Conservation (phyloP, 305 asterid species). For the Petunia hybrid region DNA sequence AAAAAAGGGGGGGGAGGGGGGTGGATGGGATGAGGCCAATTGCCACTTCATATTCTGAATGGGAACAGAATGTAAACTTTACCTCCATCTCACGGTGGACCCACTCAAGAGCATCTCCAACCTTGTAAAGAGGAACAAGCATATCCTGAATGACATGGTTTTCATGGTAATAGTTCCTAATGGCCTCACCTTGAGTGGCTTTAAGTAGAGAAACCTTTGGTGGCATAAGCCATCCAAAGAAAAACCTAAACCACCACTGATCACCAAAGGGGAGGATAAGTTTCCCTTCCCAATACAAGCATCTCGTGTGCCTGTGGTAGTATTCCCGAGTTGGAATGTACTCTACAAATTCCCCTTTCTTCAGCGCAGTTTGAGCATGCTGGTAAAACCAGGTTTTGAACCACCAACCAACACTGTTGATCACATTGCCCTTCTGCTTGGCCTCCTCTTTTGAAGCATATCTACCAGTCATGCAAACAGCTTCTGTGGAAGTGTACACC, state of each 20-base stretch:
- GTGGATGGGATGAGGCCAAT: background rate
- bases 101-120: constrained; percentile 92
- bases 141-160: constrained; percentile 96
- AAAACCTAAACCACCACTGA: constrained; percentile 92
- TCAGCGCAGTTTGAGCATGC: constrained; percentile 90
- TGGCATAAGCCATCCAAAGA: constrained; percentile 93
- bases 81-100: constrained; percentile 97
- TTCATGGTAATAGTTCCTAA: constrained; percentile 88
- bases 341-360: constrained; percentile 90
- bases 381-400: constrained; percentile 96
- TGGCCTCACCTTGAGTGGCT: constrained; percentile 92
- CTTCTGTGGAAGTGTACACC: constrained; percentile 78
- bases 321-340: constrained; percentile 91
- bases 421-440: constrained; percentile 79
- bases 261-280: constrained; percentile 96
- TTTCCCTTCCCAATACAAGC: constrained; percentile 96
- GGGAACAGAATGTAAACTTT: constrained; percentile 18
- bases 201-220: constrained; percentile 95
- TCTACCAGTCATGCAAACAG: constrained; percentile 79
- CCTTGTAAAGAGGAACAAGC: constrained; percentile 95
- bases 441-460: constrained; percentile 95
- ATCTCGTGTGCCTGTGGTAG: constrained; percentile 91
- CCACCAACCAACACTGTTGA: constrained; percentile 91
- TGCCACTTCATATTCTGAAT: background rate
- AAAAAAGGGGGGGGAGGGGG: no score